Evolutionary conservation across 768 basidiomycete genomes (phyloP), one percentile per base, ranked within the genome.

Genomic region (Tubosaeta sp.): DNA sequence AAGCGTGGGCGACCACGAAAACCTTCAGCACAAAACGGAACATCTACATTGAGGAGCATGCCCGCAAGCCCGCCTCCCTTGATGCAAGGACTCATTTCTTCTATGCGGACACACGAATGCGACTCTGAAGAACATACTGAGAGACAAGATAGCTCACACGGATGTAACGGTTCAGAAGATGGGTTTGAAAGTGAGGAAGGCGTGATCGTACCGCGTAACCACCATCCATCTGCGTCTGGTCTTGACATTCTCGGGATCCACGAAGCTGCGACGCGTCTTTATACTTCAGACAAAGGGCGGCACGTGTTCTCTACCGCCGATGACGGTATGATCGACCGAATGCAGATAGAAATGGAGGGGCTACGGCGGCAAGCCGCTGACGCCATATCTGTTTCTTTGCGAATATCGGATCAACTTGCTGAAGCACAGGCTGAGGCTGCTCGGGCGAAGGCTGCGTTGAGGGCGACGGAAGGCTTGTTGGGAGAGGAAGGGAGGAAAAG

Each of bases 101-200:
- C 69, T 3, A 35, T 62, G 43, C 68, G 67, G 32, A 55, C 60
- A 5, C 52, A 46, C n/a, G 56, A 55, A 6, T 71, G 68, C 21
- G 69, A 68, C 46, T 73, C 71, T 36, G 69, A 69, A 36, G 66
- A 65, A 21, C 72, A 74, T 11, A 73, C 76, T 5, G 78, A 68
- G 14, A 68, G 64, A 41, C 58, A 64, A 31, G 72, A 73, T 47
- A 71, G 70, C 29, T 61, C 69, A 39, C 69, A 59, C 57, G 73
- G 73, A 18, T 73, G 73, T 32, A 62, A 66, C 40, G 57, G 67
- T n/a, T 81, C 80, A 44, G 79, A 76, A 55, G 78, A 81, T 35
- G 70, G 66, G 27, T 83, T 73, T 54, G 83, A 86, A 65, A 88
- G 85, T 60, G 85, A 87, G 60, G 86, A 87, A 51, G 85, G 84